Percentiles rank a stretch among this genome's conserved stretches.
Evolutionary conservation across 345 rosid species (phyloP).

Genomic region (Physaria fendleri): DNA sequence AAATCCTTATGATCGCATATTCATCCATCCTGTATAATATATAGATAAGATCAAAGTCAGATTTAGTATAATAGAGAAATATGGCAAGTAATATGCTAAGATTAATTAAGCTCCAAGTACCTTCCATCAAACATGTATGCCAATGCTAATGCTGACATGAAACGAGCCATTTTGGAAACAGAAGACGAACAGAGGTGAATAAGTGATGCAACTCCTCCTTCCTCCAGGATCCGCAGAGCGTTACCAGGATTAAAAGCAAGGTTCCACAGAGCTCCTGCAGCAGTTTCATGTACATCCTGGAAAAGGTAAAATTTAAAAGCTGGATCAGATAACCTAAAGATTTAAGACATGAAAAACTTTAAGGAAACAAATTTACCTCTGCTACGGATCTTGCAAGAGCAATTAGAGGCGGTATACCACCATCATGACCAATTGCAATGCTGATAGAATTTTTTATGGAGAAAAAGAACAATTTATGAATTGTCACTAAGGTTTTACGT

Average conservation of each 20-base stretch:
- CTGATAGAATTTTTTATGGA: slow-evolving; percentile 24
- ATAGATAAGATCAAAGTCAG: not conserved
- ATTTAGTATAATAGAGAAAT: slow-evolving; percentile 7
- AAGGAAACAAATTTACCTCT: slow-evolving; percentile 37
- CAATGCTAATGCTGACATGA: slow-evolving; percentile 77
- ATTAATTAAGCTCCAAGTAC: slow-evolving; percentile 26
- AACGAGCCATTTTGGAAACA: slow-evolving; percentile 66
- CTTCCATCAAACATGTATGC: slow-evolving; percentile 84
- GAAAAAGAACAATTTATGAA: not conserved
- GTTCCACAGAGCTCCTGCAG: slow-evolving; percentile 87
- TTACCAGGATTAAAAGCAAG: slow-evolving; percentile 68
- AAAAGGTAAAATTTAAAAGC: not conserved
- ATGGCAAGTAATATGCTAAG: not conserved
- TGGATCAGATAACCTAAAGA: not conserved
- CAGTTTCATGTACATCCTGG: slow-evolving; percentile 87
- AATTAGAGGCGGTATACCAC: slow-evolving; percentile 69
- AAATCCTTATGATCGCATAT: slow-evolving; percentile 43
- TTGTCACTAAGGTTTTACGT: not conserved
- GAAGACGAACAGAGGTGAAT: slow-evolving; percentile 56
- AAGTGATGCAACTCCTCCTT: slow-evolving; percentile 65
- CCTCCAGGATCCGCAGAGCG: slow-evolving; percentile 66
- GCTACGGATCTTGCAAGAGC: slow-evolving; percentile 57
- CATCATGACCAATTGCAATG: slow-evolving; percentile 70
- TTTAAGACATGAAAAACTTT: not conserved
- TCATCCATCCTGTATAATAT: slow-evolving; percentile 62